Base-by-base conservation (phyloP, 192 early-diverging fungal genomes). In the Podila horticola region DNA sequence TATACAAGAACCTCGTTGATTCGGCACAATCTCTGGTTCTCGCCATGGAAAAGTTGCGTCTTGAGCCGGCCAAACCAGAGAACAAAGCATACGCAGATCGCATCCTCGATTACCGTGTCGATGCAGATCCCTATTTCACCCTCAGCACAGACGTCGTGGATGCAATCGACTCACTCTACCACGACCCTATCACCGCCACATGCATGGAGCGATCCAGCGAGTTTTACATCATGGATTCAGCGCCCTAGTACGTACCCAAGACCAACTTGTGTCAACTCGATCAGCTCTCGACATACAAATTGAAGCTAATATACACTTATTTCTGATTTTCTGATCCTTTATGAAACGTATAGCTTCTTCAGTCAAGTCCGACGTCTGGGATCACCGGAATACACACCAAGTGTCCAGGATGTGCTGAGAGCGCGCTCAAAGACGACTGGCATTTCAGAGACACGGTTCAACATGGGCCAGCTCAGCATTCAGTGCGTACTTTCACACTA, bases 381-480 rank as follows among this genome's bases (percentile, higher is more conserved):
- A 28, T 85, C 89, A 41, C 85, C 90, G 22, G 90, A 95, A 69
- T 99, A 96, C 83, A 81, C 93, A 59, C 97, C 97, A n/a, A 95
- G 86, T 59, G 95, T 96, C 69, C 93, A 95, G 71, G 97, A 99
- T 83, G 95, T 99, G 24, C 88, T 99, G 64, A 86, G 95, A n/a
- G 94, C 97, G n/a, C 93, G 97, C 64, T 94, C 95, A 48, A 99
- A 98, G 86, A 98, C 97, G 3, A 99, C 97, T 20, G 96, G 96
- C 71, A 99, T 99, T 74, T 96, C 93, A 17, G 97, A 99, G 85
- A 97, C 94, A 26, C 90, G 92, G 61, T 97, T 98, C 83, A 94
- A 92, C 72, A 94, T 98, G 90, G 95, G 94, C 33, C 90, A 94
- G 69, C 86, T 97, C 30, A 94, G 85, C 79, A 90, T 99, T 90